Base-by-base conservation (phyloP, 2,329 filamentous ascomycete species). In the Periconia macrospinosa region DNA sequence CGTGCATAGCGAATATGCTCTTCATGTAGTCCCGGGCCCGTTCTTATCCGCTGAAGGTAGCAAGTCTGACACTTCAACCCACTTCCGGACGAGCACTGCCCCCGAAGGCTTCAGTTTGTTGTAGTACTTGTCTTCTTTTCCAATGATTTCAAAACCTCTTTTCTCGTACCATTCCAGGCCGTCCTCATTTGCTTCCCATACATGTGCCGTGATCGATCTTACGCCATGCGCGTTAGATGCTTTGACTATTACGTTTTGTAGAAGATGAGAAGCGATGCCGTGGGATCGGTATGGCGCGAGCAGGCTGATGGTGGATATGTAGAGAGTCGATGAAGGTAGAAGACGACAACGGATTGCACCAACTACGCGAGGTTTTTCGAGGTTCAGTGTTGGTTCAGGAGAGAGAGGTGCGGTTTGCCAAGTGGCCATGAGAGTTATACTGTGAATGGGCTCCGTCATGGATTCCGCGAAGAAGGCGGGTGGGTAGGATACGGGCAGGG, bases 131-230 rank as follows among this genome's bases (percentile, higher is more conserved):
- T 81, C 76, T 42, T 86, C 78, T 48, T 78, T 71, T 2, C 75
- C 76, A 17, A 80, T 73, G 41, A 82, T 76, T 56, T 75, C 74
- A 55, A 88, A 88, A 0, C 81, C 83, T 5, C 84, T 76, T 56
- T 81, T 80, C 43, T 69, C 66, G 71, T 88, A 88, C 85, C 85
- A 88, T 45, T 78, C 76, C 58, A 85, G 61, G 0, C 78, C 85
- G 46, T 86, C 83, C 17, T 79, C 75, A 52, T 87, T 87, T 19
- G 79, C 80, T 59, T 85, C 83, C 78, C 86, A 87, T 1, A 87
- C 84, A 68, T 88, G 85, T 11, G 85, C 85, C 2, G 81, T 84
- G 18, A 87, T 78, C 14, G 73, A 76, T 11, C 69, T 71, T 23
- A 83, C 78, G 23, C 78, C 77, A 57, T 85, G 81, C 51, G 79